Conservation (phyloP, 257 asterid species). For the Fraxinus pennsylvanica region DNA sequence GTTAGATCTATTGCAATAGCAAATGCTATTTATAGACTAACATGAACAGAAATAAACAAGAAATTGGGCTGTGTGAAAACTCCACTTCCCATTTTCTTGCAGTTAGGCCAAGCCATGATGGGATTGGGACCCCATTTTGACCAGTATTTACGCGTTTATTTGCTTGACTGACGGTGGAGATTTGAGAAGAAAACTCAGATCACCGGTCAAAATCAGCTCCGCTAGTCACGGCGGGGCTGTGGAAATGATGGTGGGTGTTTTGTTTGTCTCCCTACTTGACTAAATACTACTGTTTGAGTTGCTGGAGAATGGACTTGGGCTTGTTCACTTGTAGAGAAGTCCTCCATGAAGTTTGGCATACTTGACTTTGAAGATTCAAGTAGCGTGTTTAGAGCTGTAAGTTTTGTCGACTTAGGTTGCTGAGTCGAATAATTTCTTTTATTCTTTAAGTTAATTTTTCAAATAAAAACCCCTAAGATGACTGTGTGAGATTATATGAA, state of each 20-base stretch:
- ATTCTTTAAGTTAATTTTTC: too few species aligned
- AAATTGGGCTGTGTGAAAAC: conserved; percentile 1
- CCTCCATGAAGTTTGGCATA: background rate
- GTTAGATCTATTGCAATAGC: background rate
- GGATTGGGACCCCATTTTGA: background rate
- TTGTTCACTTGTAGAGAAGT: background rate
- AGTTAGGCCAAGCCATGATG: conserved; percentile 17
- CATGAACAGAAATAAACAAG: background rate
- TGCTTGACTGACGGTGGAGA: background rate
- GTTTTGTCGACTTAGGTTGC: too few species aligned
- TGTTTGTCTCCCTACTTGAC: background rate
- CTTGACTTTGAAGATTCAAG: background rate
- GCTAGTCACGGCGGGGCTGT: conserved; percentile 18
- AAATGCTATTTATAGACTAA: conserved; percentile 25
- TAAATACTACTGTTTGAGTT: background rate
- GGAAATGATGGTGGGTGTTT: background rate
- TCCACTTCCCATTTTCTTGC: conserved; percentile 20
- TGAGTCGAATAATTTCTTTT: too few species aligned
- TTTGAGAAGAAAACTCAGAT: background rate
- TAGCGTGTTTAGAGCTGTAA: too few species aligned
- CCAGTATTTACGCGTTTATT: background rate
- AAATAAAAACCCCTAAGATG: too few species aligned
- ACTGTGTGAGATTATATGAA: too few species aligned
- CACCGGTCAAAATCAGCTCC: conserved; percentile 1
- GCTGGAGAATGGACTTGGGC: background rate